Base-by-base conservation (phyloP, 371 early-diverging fungal genomes). In the Fennellomyces sp. region DNA sequence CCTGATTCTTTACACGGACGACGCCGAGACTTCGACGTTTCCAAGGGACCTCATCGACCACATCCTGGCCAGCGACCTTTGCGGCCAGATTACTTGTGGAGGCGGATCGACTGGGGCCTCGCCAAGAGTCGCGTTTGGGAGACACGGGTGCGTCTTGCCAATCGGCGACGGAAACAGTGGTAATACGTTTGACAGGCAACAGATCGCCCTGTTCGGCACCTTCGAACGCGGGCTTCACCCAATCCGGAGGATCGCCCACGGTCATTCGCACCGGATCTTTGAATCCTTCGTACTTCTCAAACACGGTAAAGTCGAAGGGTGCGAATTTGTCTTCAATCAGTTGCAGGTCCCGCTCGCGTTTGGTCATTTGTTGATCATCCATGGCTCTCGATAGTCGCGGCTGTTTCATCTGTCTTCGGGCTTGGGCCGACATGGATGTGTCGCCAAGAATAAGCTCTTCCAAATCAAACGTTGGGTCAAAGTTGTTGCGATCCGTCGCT, bases 401-500 rank as follows among this genome's bases (percentile, higher is more conserved):
- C 30, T 56, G 19, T 23, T 29, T 27, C 35, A 33, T 30, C 25
- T 52, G 54, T 51, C 42, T 63, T 10, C 23, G 45, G 35, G 61
- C 59, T 33, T 36, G 52, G 10, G 25, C 58, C 61, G 23, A 54
- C 50, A 11, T 52, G 62, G 94, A 91, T 53, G 91, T 90, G 27
- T 94, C 92, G 64, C 96, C 97, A 28, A 95, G 75, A 31, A 96
- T 68, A 31, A 95, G 75, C 59, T 98, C 97, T 56, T 97, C 97
- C 28, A 97, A 70, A 60, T 97, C 97, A 72, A 94, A 91, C 3
- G 94, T 93, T 2, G 94, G 90, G 74, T 98, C 97, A 79, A 97
- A 98, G 56, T 93, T 92, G 60, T 88, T 85, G 35, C 81, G 82
- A 47, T 91, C 87, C 31, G 84, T 74, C 27, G 84, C 63, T 19